Evolutionary conservation across 179 eudicot species (phyloP), one percentile per base, ranked within the genome.

Genomic region (Nepenthes alata): DNA sequence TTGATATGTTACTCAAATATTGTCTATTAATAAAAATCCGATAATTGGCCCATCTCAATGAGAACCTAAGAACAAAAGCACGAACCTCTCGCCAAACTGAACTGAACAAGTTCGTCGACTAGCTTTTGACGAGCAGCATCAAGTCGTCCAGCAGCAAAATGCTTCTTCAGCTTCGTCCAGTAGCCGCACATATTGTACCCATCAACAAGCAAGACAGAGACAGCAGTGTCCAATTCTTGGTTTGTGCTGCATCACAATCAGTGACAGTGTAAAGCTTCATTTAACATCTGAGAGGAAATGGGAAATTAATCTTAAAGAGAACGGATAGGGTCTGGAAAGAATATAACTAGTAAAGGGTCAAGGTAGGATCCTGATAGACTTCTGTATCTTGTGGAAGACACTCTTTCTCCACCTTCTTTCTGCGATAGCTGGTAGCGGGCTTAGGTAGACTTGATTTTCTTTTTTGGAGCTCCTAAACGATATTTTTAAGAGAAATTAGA

Each of bases 161-260:
- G 83, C 70, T 94, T 90, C 83, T 90, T 94, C 74, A 94, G 77
- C 77, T 87, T 94, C n/a, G 71, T 68, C 99, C 99, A 94, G 72
- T 83, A 94, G 64, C 99, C 99, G 61, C 99, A 94, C 53, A 94
- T 94, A 70, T 94, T 94, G 71, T 94, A 94, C 47, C 97, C 99
- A 82, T 94, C 99, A 74, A 94, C 97, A 57, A 94, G 96, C 75
- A 94, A 81, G 70, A 94, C 97, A 61, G 99, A 95, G 61, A 67
- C 83, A 65, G 85, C 99, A 60, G 70, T 79, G 54, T 85, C 89
- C 47, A 90, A 9, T 11, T 81, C 91, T 78, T 90, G 89, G 62
- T 84, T 79, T 48, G 96, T 85, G 67, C 99, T 94, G 85, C 65
- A 63, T 58, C 67, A 71, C 36, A 67, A 71, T 47, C 57, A 63